These are phyloP conservation scores for Paramecium sexaurelia DNA, from an alignment of 73 alveolate genomes.

Conservation along the genomic window DNA sequence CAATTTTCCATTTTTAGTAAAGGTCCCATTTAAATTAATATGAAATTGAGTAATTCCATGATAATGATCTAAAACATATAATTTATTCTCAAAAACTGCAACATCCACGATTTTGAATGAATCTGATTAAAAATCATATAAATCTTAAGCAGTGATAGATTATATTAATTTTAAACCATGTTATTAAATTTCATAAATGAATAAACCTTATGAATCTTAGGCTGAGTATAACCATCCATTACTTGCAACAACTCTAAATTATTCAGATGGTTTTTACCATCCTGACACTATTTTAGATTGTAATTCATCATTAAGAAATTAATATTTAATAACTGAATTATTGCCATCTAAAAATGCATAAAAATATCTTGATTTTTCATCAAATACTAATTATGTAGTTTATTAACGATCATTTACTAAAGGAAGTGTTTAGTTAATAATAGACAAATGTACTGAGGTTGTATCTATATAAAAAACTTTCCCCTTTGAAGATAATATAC, in stretches of 20 bases:
- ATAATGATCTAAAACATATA: not conserved
- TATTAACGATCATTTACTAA: not conserved
- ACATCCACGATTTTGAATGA: not conserved
- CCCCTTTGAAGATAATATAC: not conserved
- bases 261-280: not conserved
- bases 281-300: not conserved
- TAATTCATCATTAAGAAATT: not conserved
- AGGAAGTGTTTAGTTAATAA: not conserved
- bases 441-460: not conserved
- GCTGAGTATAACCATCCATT: constrained; percentile 23
- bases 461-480: not conserved
- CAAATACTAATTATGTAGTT: not conserved
- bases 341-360: not conserved
- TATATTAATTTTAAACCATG: not conserved
- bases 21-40: not conserved
- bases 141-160: constrained; percentile 25
- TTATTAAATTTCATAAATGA: not conserved
- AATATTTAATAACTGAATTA: not conserved
- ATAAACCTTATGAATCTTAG: not conserved
- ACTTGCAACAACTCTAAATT: not conserved
- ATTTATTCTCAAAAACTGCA: not conserved
- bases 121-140: not conserved
- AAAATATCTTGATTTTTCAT: not conserved
- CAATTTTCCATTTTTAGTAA: not conserved
- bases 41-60: not conserved